Conservation (phyloP, 148 eudicot species). For the Gaultheria prostrata region DNA sequence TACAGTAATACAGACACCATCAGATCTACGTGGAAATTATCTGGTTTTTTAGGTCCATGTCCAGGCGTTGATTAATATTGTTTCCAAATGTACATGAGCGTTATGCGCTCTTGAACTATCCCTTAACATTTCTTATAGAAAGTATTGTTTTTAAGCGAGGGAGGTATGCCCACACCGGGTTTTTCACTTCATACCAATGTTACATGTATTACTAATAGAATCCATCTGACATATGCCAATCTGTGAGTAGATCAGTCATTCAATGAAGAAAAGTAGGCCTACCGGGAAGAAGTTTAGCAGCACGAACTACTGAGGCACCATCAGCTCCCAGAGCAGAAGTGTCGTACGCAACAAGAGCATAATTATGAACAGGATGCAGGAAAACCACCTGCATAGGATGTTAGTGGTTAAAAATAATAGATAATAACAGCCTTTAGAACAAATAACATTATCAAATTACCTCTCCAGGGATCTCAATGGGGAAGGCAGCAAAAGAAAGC, state of each 20-base stretch:
- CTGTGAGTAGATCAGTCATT: slow-evolving; percentile 44
- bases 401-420: slow-evolving; percentile 12
- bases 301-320: slow-evolving; percentile 80
- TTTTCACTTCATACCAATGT: background rate
- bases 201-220: background rate
- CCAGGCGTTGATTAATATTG: background rate
- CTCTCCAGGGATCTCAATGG: slow-evolving; percentile 96
- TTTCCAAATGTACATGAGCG: background rate
- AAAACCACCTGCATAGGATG: slow-evolving; percentile 68
- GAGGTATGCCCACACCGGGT: background rate
- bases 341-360: slow-evolving; percentile 87
- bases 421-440: background rate
- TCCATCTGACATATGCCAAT: background rate
- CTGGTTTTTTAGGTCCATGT: background rate
- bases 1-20: background rate
- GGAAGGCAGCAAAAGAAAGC: slow-evolving; percentile 95
- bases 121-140: background rate
- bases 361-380: slow-evolving; percentile 95
- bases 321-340: slow-evolving; percentile 83
- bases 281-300: slow-evolving; percentile 96
- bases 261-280: slow-evolving; percentile 33
- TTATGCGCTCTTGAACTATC: background rate
- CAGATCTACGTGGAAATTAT: background rate
- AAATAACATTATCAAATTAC: slow-evolving; percentile 28
- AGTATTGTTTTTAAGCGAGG: background rate